Conservation (phyloP, 2,329 filamentous ascomycete genomes). For the Diplodia intermedia region DNA sequence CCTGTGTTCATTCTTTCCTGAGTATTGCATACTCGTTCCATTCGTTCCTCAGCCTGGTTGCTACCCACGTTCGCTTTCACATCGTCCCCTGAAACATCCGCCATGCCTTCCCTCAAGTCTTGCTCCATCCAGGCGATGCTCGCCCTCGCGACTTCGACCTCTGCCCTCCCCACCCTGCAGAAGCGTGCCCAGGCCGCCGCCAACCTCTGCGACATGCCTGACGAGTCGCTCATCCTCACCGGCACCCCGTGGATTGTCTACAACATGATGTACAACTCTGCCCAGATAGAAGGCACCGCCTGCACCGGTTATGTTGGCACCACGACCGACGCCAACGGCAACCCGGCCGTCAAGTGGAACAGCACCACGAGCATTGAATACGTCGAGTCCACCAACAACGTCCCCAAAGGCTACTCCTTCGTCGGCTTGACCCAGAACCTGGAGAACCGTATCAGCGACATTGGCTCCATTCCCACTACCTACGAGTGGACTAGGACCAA, state of each 20-base stretch:
- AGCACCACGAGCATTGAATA: slow-evolving; percentile 51
- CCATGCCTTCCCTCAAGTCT: slow-evolving; percentile 27
- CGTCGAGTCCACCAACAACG: slow-evolving; percentile 43
- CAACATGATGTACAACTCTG: slow-evolving; percentile 56
- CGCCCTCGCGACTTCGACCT: slow-evolving; percentile 33
- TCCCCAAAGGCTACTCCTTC: slow-evolving; percentile 56
- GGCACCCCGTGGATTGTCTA: slow-evolving; percentile 55
- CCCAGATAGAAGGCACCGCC: slow-evolving; percentile 48
- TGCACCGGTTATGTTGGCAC: slow-evolving; percentile 51
- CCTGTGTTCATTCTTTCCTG: neutral
- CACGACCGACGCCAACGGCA: slow-evolving; percentile 41
- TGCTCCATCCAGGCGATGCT: slow-evolving; percentile 29
- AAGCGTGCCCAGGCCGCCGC: slow-evolving; percentile 34
- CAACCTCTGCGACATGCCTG: slow-evolving; percentile 31
- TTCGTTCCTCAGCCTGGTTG: slow-evolving; percentile 23
- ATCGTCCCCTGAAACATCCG: neutral
- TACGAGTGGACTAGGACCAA: slow-evolving; percentile 47
- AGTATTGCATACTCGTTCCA: slow-evolving; percentile 29
- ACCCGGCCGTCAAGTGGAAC: slow-evolving; percentile 49
- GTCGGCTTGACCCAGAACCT: slow-evolving; percentile 54
- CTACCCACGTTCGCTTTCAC: slow-evolving; percentile 4
- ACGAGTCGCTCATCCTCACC: slow-evolving; percentile 41
- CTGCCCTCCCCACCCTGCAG: slow-evolving; percentile 29
- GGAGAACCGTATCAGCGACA: slow-evolving; percentile 49
- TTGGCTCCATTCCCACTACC: slow-evolving; percentile 50